Evolutionary conservation across 2,329 filamentous ascomycete genomes (phyloP).

Genomic region (Cladorrhinum sp.): DNA sequence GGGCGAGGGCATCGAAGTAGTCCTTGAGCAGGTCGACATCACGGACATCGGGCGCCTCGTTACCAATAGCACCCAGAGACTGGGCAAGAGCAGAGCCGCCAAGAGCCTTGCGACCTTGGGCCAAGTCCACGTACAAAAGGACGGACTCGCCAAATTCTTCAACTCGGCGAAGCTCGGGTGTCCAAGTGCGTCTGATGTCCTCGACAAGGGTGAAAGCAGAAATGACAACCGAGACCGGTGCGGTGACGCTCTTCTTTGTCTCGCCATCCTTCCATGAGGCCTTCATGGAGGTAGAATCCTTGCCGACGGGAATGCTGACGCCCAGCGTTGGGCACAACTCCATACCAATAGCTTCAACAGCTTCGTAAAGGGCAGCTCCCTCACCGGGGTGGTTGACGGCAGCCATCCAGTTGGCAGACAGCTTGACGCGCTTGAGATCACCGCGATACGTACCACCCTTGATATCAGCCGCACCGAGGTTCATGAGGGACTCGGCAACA

Average conservation of each 20-base stretch:
- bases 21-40: slow-evolving; percentile 79
- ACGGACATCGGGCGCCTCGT: slow-evolving; percentile 81
- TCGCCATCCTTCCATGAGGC: slow-evolving; percentile 85
- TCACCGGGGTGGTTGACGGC: slow-evolving; percentile 92
- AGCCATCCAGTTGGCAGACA: slow-evolving; percentile 99
- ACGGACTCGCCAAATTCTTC: slow-evolving; percentile 88
- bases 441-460: slow-evolving; percentile 49
- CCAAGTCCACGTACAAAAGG: slow-evolving; percentile 87
- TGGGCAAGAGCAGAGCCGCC: slow-evolving; percentile 92
- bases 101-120: slow-evolving; percentile 73
- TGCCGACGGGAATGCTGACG: slow-evolving; percentile 91
- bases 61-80: slow-evolving; percentile 79
- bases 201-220: slow-evolving; percentile 85
- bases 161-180: slow-evolving; percentile 75
- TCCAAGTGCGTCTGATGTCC: slow-evolving; percentile 86
- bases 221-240: slow-evolving; percentile 86
- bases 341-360: slow-evolving; percentile 88
- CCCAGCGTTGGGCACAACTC: slow-evolving; percentile 87
- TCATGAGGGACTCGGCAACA: slow-evolving; percentile 89
- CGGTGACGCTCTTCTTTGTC: slow-evolving; percentile 82
- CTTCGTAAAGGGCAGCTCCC: slow-evolving; percentile 87
- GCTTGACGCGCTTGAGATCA: slow-evolving; percentile 73
- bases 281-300: slow-evolving; percentile 99
- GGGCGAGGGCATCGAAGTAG: slow-evolving; percentile 81
- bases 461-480: slow-evolving; percentile 74